Conservation (phyloP, 2,329 filamentous ascomycete species). For the Calonectria hawksworthii region DNA sequence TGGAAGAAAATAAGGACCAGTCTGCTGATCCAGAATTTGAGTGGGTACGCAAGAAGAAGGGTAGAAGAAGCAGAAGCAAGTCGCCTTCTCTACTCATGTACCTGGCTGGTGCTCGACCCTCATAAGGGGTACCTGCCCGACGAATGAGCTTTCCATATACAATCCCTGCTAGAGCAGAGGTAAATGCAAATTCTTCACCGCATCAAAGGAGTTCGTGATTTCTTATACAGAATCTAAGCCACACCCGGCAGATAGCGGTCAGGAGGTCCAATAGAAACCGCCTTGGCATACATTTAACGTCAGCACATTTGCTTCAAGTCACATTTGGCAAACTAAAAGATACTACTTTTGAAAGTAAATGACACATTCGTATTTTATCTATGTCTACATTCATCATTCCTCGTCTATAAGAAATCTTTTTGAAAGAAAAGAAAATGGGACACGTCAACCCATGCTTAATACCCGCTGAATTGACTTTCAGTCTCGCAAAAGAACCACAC, state of each 20-base stretch:
- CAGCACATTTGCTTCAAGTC: not conserved
- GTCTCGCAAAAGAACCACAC: not conserved
- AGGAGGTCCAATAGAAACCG: not conserved
- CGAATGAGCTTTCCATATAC: slow-evolving; percentile 94
- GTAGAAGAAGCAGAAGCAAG: slow-evolving; percentile 69
- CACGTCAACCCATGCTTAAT: not conserved
- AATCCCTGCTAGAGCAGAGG: slow-evolving; percentile 95
- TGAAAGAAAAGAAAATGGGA: not conserved
- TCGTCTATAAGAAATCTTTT: not conserved
- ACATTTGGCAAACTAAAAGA: not conserved
- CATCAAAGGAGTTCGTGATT: slow-evolving; percentile 96
- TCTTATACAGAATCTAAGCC: not conserved
- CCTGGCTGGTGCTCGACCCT: slow-evolving; percentile 65
- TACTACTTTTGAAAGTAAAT: not conserved
- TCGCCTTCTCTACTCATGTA: slow-evolving; percentile 71
- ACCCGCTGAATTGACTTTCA: not conserved
- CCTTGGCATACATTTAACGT: not conserved
- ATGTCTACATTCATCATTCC: not conserved
- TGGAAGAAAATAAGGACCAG: slow-evolving; percentile 61
- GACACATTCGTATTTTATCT: not conserved
- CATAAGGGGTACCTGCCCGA: slow-evolving; percentile 56
- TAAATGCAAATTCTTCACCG: slow-evolving; percentile 96
- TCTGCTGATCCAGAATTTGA: slow-evolving; percentile 64
- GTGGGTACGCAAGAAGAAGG: slow-evolving; percentile 70
- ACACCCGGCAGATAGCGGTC: not conserved